phyloP scores from a whole-genome alignment of 2,329 filamentous ascomycete genomes.

The Colletotrichum destructivum region DNA sequence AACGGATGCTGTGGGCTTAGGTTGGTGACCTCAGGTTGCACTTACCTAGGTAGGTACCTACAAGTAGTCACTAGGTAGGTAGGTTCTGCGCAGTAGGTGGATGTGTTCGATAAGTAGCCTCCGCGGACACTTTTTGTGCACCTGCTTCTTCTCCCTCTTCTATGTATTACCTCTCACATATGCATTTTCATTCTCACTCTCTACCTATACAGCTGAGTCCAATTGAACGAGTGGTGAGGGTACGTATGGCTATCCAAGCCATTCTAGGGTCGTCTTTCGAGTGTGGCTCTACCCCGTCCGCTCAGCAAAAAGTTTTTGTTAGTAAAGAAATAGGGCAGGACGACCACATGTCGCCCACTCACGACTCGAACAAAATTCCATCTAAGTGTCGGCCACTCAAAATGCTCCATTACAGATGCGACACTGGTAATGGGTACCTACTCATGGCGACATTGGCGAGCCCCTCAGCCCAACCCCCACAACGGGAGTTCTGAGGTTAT shows the following conservation, averaged over 20 bases:
- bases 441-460: constrained; percentile 6
- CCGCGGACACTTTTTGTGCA: constrained; percentile 3
- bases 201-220: neutral
- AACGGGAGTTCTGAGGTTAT: neutral
- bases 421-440: constrained; percentile 1
- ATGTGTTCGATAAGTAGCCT: too few species aligned
- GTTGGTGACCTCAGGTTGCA: too few species aligned
- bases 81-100: neutral
- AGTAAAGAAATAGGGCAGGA: constrained; percentile 8
- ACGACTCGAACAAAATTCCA: constrained; percentile 16
- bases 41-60: too few species aligned
- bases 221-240: neutral
- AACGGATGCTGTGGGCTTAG: too few species aligned
- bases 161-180: too few species aligned
- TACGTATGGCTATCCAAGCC: neutral
- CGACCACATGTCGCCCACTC: neutral
- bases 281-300: neutral
- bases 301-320: neutral
- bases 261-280: neutral
- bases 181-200: too few species aligned
- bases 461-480: neutral
- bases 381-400: constrained; percentile 1
- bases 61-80: too few species aligned
- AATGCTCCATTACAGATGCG: constrained; percentile 4
- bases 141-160: neutral